A percentile compares a stretch with the other conserved stretches of the same genome.
Evolutionary conservation across 805 yeast genomes (phyloP).

Genomic region (Scheffersomyces coipomensis): DNA sequence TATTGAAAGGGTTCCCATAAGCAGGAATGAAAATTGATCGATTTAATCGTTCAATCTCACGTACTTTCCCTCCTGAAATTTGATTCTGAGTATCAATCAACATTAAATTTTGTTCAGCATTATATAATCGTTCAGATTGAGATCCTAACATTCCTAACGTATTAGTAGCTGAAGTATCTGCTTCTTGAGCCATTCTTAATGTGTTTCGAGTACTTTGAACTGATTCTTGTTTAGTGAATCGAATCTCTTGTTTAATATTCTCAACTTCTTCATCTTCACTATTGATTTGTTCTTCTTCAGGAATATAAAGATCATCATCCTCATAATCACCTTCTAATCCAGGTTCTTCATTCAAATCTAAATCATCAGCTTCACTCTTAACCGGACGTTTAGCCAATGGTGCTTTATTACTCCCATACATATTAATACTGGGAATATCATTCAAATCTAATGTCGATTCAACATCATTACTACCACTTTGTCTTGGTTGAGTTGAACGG

Average conservation of each 20-base stretch:
- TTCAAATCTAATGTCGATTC: conserved; percentile 38
- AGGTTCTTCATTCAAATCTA: conserved; percentile 33
- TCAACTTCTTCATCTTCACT: conserved; percentile 87
- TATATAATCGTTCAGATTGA: conserved; percentile 84
- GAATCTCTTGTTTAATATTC: conserved; percentile 75
- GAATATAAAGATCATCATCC: conserved; percentile 32
- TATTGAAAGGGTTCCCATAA: conserved; percentile 78
- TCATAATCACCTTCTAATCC: conserved; percentile 26
- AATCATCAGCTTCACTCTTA: conserved; percentile 17
- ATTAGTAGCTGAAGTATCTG: conserved; percentile 52
- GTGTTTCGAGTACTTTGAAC: conserved; percentile 85
- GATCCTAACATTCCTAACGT: conserved; percentile 90
- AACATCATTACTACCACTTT: conserved; percentile 14
- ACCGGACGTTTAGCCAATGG: conserved; percentile 13
- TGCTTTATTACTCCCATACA: conserved; percentile 19
- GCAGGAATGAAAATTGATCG: conserved; percentile 82
- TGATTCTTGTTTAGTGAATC: conserved; percentile 84
- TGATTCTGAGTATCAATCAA: conserved; percentile 78
- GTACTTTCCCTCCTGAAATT: conserved; percentile 79
- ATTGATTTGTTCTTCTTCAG: conserved; percentile 41
- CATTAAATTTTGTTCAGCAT: conserved; percentile 73
- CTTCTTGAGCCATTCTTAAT: conserved; percentile 50
- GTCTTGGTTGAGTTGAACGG: no score
- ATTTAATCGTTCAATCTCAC: conserved; percentile 74
- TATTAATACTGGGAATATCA: conserved; percentile 31